phyloP scores from a whole-genome alignment of 306 rosid species.

The Ammopiptanthus mongolicus region DNA sequence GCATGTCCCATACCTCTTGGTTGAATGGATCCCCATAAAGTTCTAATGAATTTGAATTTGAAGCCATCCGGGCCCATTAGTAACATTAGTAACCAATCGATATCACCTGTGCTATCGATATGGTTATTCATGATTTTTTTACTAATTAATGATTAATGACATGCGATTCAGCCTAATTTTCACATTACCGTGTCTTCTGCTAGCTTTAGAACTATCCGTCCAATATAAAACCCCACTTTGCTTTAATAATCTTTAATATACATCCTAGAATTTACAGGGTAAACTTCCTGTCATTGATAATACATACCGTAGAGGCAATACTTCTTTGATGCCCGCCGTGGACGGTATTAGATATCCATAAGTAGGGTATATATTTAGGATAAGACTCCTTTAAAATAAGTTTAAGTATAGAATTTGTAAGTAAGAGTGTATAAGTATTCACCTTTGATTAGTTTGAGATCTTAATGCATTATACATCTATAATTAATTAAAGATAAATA shows the following conservation, averaged over 20 bases:
- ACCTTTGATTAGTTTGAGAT: too few species aligned
- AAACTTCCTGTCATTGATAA: not conserved
- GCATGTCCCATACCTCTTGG: too few species aligned
- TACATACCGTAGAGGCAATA: not conserved
- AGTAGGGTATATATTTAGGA: not conserved
- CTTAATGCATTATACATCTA: too few species aligned
- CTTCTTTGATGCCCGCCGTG: not conserved
- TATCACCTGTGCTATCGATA: not conserved
- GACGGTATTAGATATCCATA: not conserved
- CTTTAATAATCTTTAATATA: not conserved
- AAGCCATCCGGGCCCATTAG: too few species aligned
- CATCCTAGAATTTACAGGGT: not conserved
- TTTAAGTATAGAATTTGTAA: too few species aligned
- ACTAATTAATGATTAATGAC: not conserved
- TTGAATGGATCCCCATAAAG: too few species aligned
- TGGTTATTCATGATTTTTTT: not conserved
- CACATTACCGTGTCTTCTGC: not conserved
- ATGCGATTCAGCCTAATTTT: conserved; percentile 1
- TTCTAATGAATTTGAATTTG: too few species aligned
- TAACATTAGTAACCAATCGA: not conserved
- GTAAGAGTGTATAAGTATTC: too few species aligned
- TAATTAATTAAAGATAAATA: too few species aligned
- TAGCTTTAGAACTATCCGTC: not conserved
- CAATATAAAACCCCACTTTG: not conserved
- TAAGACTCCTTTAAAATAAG: too few species aligned